These are phyloP conservation scores for Closterium sp. DNA, from an alignment of 139 green algal genomes.

Conservation along the genomic window DNA sequence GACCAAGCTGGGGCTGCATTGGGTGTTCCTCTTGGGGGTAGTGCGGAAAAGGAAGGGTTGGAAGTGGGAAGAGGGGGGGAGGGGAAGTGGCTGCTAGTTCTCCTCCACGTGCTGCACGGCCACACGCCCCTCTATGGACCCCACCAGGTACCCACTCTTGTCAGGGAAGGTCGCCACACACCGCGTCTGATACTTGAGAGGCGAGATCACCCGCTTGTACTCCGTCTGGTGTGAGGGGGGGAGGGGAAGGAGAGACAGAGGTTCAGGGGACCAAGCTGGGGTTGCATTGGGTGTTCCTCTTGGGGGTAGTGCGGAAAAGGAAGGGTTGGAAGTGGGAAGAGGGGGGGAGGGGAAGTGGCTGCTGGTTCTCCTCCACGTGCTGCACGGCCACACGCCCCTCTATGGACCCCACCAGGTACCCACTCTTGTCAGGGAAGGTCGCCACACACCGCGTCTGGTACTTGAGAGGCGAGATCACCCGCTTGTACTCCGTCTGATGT, in stretches of 20 bases:
- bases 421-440: conserved; percentile 83
- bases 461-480: conserved; percentile 87
- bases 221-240: conserved; percentile 18
- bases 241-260: neutral
- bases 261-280: neutral
- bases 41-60: no score
- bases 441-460: conserved; percentile 92
- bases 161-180: conserved; percentile 86
- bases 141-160: conserved; percentile 86
- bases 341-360: conserved; percentile 24
- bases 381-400: conserved; percentile 96
- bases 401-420: conserved; percentile 88
- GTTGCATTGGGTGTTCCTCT: neutral
- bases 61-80: neutral
- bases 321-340: no score
- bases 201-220: conserved; percentile 84
- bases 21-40: neutral
- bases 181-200: conserved; percentile 96
- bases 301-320: no score
- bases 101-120: conserved; percentile 97
- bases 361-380: conserved; percentile 82
- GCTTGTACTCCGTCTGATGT: conserved; percentile 71
- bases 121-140: conserved; percentile 88
- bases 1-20: neutral
- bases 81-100: conserved; percentile 48